phyloP scores from a whole-genome alignment of 108 stramenopile genomes.

The Halocafeteria seosinensis region DNA sequence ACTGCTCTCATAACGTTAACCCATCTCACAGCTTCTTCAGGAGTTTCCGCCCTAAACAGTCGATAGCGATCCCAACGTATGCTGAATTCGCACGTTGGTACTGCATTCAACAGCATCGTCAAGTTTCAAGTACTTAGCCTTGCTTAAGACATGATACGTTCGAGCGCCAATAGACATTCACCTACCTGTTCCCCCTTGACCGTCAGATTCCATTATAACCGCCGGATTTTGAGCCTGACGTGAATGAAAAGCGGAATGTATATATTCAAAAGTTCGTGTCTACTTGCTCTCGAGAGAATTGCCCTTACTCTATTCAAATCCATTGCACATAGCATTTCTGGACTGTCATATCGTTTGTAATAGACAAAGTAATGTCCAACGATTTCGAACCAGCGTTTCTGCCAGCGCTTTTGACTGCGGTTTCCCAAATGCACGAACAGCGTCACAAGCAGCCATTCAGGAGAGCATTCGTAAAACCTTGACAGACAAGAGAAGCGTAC shows the following conservation, averaged over 20 bases:
- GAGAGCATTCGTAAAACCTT: too few species aligned
- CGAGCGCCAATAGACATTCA: too few species aligned
- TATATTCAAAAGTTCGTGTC: background rate
- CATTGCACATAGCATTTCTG: background rate
- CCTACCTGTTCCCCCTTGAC: too few species aligned
- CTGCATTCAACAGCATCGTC: too few species aligned
- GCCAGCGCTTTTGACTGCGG: slow-evolving; percentile 34
- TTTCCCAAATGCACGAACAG: too few species aligned
- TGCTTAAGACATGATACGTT: too few species aligned
- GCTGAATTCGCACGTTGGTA: background rate
- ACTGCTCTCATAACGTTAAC: background rate
- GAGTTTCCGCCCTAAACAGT: background rate
- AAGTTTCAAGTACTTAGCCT: too few species aligned
- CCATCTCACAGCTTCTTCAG: background rate
- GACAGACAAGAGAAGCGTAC: too few species aligned
- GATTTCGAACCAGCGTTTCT: slow-evolving; percentile 39
- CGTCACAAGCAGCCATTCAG: too few species aligned
- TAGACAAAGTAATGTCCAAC: slow-evolving; percentile 36
- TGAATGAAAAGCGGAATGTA: background rate
- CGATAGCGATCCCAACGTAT: background rate
- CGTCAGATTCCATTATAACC: background rate
- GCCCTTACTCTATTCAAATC: too few species aligned
- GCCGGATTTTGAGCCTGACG: background rate
- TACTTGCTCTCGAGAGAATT: background rate
- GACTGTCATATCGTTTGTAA: slow-evolving; percentile 16